Evolutionary conservation across 768 basidiomycete species (phyloP), one percentile per base, ranked within the genome.

Genomic region (Gelatoporia subvermispora): DNA sequence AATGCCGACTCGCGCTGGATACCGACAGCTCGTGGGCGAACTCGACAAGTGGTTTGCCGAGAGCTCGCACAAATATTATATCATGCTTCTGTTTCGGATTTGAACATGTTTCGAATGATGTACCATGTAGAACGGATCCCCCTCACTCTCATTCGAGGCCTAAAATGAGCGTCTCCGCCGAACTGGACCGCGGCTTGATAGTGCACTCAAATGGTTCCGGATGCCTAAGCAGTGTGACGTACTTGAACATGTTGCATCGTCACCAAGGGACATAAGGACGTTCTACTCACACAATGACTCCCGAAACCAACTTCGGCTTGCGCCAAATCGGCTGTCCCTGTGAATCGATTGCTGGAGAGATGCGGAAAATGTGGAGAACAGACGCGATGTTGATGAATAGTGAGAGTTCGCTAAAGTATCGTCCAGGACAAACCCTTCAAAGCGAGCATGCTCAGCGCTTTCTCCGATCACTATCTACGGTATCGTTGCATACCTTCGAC

Each of bases 171-270:
- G 42, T 35, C 31, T 49, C 49, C 24, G 56, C 49, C 3, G n/a
- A 18, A 13, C 48, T 25, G 9, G 52, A 58, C 1, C 63, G 53
- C 5, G 60, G 56, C 38, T 53, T 50, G 28, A 64, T 59, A 2
- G 13, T 25, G 47, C 63, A 64, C 8, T 41, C 40, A 35, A 60
- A 61, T 11, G 52, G 43, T 18, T 55, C 54, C 16, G 62, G 53
- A 35, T 55, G 49, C 20, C 58, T 60, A 34, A 9, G 16, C 28
- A 22, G 3, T 18, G 25, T 7, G 10, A 10, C n/a, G n/a, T n/a
- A n/a, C n/a, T n/a, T n/a, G n/a, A n/a, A n/a, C 23, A 25, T 2
- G 2, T 17, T 21, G 9, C 9, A 18, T 24, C 16, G n/a, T 20
- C 24, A 18, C 2, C 17, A 22, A 21, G 47, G 4, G 8, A 20